Evolutionary conservation across 345 rosid genomes (phyloP).

Genomic region (Camelina laxa): DNA sequence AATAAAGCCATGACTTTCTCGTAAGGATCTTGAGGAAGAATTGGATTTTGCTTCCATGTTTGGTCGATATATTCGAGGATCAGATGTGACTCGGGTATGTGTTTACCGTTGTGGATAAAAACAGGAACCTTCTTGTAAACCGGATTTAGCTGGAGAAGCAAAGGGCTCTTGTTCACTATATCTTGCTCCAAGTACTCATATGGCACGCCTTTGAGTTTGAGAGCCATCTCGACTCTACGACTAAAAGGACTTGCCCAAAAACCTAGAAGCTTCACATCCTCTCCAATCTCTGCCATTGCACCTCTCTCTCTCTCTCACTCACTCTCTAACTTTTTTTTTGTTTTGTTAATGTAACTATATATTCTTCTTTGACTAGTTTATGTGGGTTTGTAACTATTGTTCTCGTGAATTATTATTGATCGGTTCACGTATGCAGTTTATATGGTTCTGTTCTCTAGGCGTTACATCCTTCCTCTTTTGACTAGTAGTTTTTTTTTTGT

Average conservation of each 20-base stretch:
- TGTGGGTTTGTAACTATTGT: neutral
- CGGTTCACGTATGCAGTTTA: neutral
- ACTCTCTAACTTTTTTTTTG: neutral
- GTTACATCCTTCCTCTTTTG: neutral
- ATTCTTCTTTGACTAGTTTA: slow-evolving; percentile 17
- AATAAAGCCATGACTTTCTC: slow-evolving; percentile 51
- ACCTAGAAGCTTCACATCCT: slow-evolving; percentile 52
- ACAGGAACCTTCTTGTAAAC: slow-evolving; percentile 52
- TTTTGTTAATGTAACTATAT: neutral
- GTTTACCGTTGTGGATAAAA: slow-evolving; percentile 51
- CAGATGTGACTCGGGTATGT: slow-evolving; percentile 46
- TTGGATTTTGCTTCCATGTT: slow-evolving; percentile 50
- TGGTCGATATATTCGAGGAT: slow-evolving; percentile 60
- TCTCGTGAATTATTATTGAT: neutral
- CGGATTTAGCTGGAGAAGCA: slow-evolving; percentile 49
- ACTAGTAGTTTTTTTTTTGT: neutral
- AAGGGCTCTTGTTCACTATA: slow-evolving; percentile 45
- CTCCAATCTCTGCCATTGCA: slow-evolving; percentile 38
- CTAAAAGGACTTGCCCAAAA: slow-evolving; percentile 49
- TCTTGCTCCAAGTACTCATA: slow-evolving; percentile 50
- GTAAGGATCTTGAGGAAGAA: slow-evolving; percentile 51
- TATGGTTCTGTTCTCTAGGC: neutral
- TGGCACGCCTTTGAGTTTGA: slow-evolving; percentile 49
- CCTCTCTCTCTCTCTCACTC: neutral
- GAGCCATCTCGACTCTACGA: slow-evolving; percentile 48